A percentile compares a stretch with the other conserved stretches of the same genome.
These are phyloP conservation scores for Halophytophthora batemanensis DNA, from an alignment of 352 stramenopile species.

Conservation along the genomic window DNA sequence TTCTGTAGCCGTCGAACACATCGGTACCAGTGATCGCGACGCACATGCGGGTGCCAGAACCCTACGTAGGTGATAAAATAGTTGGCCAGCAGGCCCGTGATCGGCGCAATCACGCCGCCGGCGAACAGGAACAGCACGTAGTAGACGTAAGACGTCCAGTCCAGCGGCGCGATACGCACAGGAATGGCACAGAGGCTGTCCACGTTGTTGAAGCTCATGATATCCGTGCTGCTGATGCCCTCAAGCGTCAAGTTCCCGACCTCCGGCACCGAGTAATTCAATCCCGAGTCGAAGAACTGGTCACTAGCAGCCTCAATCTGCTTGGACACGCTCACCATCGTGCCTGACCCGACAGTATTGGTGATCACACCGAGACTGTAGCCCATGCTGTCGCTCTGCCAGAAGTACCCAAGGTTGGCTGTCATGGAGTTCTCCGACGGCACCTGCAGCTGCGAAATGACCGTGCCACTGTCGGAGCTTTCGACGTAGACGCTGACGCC, in stretches of 20 bases:
- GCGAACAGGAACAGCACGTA: slow-evolving; percentile 72
- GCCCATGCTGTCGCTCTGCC: slow-evolving; percentile 55
- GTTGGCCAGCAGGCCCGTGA: slow-evolving; percentile 62
- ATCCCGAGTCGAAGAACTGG: slow-evolving; percentile 37
- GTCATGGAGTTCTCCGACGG: slow-evolving; percentile 43
- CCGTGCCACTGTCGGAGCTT: slow-evolving; percentile 23
- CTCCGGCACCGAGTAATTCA: slow-evolving; percentile 22
- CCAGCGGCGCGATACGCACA: slow-evolving; percentile 49
- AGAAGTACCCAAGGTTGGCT: slow-evolving; percentile 62
- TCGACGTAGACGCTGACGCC: slow-evolving; percentile 48
- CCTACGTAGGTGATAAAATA: slow-evolving; percentile 80
- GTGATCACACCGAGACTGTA: slow-evolving; percentile 64
- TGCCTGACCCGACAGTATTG: slow-evolving; percentile 47
- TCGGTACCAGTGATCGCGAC: slow-evolving; percentile 80
- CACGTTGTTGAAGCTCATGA: slow-evolving; percentile 46
- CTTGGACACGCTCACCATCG: slow-evolving; percentile 66
- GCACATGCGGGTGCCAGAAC: slow-evolving; percentile 81
- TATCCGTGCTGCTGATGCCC: slow-evolving; percentile 38
- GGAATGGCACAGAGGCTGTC: slow-evolving; percentile 62
- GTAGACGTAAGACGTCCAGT: slow-evolving; percentile 54
- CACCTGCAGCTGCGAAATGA: slow-evolving; percentile 52
- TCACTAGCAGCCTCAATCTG: slow-evolving; percentile 55
- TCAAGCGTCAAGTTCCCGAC: slow-evolving; percentile 51
- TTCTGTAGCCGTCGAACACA: slow-evolving; percentile 73
- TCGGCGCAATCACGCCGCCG: slow-evolving; percentile 66